Evolutionary conservation across 768 basidiomycete genomes (phyloP).

Genomic region (Termitomyces heimii): DNA sequence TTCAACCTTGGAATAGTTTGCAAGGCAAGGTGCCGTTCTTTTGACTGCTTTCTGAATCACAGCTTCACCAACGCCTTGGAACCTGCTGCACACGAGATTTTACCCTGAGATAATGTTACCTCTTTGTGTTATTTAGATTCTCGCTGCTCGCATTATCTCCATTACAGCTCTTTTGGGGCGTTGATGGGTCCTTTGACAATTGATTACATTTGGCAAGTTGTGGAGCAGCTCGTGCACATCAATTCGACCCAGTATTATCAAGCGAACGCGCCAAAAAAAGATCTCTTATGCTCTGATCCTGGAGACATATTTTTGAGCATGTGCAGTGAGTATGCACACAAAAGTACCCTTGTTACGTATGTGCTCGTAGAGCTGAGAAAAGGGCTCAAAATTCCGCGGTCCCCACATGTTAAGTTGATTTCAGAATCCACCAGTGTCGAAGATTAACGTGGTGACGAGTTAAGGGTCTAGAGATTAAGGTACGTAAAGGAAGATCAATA

Average conservation of each 20-base stretch:
- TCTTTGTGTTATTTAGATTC: not conserved
- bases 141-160: not conserved
- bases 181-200: not conserved
- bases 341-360: too few species aligned
- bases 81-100: not conserved
- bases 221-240: not conserved
- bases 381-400: too few species aligned
- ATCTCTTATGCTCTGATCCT: too few species aligned
- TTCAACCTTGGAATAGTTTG: not conserved
- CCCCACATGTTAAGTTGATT: too few species aligned
- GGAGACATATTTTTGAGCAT: too few species aligned
- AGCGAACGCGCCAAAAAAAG: not conserved
- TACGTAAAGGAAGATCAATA: too few species aligned
- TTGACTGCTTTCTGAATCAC: not conserved
- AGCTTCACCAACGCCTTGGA: not conserved
- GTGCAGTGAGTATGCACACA: too few species aligned
- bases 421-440: too few species aligned
- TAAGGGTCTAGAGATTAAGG: too few species aligned
- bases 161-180: not conserved
- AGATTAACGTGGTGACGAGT: too few species aligned
- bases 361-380: too few species aligned
- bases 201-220: not conserved
- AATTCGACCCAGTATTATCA: not conserved
- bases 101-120: not conserved
- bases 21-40: not conserved